A percentile compares a stretch with the other conserved stretches of the same genome.
phyloP scores from a whole-genome alignment of 129 eudicot genomes.

The Tagetes erecta region DNA sequence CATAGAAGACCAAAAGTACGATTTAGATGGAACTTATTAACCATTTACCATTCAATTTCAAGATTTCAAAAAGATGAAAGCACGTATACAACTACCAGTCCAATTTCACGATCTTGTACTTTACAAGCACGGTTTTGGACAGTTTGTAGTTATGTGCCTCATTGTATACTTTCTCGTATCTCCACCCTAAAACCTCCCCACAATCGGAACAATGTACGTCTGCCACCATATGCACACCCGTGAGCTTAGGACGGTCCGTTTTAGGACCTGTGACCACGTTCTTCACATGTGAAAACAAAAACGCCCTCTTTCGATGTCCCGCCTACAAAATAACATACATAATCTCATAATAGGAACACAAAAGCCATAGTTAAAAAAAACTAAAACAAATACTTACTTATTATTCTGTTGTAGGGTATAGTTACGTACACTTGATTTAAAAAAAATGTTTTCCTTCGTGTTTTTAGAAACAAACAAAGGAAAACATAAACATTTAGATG shows the following conservation, averaged over 20 bases:
- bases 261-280: constrained; percentile 39
- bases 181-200: constrained; percentile 51
- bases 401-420: too few relatives aligned
- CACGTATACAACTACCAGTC: constrained; percentile 12
- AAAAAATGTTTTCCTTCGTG: too few relatives aligned
- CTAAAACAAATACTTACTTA: too few relatives aligned
- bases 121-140: constrained; percentile 47
- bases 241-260: constrained; percentile 33
- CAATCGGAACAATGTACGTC: constrained; percentile 52
- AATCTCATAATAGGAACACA: too few relatives aligned
- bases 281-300: constrained; percentile 43
- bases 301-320: constrained; percentile 37
- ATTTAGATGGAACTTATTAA: neutral
- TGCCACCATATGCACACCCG: constrained; percentile 41
- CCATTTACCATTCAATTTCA: neutral
- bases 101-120: constrained; percentile 40
- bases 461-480: too few relatives aligned
- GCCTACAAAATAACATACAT: neutral
- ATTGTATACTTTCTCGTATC: constrained; percentile 44
- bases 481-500: too few relatives aligned
- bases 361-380: too few relatives aligned
- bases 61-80: neutral
- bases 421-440: too few relatives aligned
- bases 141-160: constrained; percentile 46
- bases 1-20: neutral